Conservation (phyloP, 2,329 filamentous ascomycete species). For the Fusarium agapanthi region DNA sequence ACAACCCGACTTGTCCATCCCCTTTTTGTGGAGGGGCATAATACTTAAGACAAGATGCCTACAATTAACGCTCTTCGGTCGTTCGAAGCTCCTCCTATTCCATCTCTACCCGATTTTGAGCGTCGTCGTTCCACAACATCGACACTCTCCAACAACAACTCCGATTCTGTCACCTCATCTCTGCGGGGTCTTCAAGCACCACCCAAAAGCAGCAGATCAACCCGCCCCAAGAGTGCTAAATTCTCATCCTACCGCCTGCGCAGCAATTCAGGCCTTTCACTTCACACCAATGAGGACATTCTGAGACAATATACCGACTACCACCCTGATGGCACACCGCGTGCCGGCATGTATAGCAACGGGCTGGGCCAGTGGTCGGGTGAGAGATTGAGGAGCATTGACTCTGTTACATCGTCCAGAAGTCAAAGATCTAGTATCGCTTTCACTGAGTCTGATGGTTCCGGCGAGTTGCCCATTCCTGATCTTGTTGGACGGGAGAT, state of each 20-base stretch:
- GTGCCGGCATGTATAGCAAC: slow-evolving; percentile 34
- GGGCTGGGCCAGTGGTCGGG: slow-evolving; percentile 24
- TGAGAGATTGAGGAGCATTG: slow-evolving; percentile 41
- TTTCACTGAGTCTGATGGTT: slow-evolving; percentile 41
- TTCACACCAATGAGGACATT: slow-evolving; percentile 55
- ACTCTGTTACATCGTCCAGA: slow-evolving; percentile 38
- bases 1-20: background rate
- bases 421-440: slow-evolving; percentile 41
- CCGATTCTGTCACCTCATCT: slow-evolving; percentile 22
- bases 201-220: slow-evolving; percentile 32
- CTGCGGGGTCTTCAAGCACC: slow-evolving; percentile 34
- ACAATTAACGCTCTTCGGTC: slow-evolving; percentile 38
- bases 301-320: slow-evolving; percentile 59
- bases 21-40: background rate
- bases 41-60: slow-evolving; percentile 28
- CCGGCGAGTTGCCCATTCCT: slow-evolving; percentile 45
- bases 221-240: slow-evolving; percentile 43
- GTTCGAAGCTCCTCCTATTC: slow-evolving; percentile 39
- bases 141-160: slow-evolving; percentile 27
- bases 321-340: slow-evolving; percentile 50
- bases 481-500: slow-evolving; percentile 61
- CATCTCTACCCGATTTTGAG: slow-evolving; percentile 40
- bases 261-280: slow-evolving; percentile 57
- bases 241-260: slow-evolving; percentile 47
- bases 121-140: slow-evolving; percentile 39